These are phyloP conservation scores for Nosema granulosis DNA, from an alignment of 371 early-diverging fungal species.

Conservation along the genomic window DNA sequence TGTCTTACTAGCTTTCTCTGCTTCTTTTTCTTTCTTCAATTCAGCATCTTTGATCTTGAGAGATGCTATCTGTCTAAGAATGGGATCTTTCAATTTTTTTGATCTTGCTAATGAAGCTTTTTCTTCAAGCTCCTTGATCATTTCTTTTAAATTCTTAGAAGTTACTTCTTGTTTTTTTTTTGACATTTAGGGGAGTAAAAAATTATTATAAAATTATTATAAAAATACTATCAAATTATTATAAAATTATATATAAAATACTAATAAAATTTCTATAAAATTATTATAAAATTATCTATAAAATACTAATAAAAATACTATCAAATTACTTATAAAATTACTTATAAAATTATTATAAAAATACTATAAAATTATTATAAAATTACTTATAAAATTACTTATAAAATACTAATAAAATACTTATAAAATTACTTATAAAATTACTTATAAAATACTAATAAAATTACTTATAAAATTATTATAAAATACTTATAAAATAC, in stretches of 20 bases:
- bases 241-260: not conserved
- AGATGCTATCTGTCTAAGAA: constrained; percentile 77
- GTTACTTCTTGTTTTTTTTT: constrained; percentile 38
- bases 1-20: constrained; percentile 74
- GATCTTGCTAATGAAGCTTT: constrained; percentile 95
- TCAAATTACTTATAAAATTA: not conserved
- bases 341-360: not conserved
- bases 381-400: not conserved
- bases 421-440: not conserved
- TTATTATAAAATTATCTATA: not conserved
- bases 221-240: not conserved
- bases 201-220: not conserved
- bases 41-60: constrained; percentile 74
- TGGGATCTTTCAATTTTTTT: constrained; percentile 81
- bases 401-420: not conserved
- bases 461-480: not conserved
- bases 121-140: constrained; percentile 80
- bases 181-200: constrained; percentile 6
- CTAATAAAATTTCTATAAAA: not conserved
- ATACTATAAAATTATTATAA: not conserved
- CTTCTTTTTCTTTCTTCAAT: constrained; percentile 72
- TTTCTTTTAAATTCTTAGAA: constrained; percentile 69
- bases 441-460: not conserved
- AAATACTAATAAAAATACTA: not conserved
- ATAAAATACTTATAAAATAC: not conserved